These are phyloP conservation scores for Syzygium malaccense DNA, from an alignment of 441 rosid species.

Conservation along the genomic window DNA sequence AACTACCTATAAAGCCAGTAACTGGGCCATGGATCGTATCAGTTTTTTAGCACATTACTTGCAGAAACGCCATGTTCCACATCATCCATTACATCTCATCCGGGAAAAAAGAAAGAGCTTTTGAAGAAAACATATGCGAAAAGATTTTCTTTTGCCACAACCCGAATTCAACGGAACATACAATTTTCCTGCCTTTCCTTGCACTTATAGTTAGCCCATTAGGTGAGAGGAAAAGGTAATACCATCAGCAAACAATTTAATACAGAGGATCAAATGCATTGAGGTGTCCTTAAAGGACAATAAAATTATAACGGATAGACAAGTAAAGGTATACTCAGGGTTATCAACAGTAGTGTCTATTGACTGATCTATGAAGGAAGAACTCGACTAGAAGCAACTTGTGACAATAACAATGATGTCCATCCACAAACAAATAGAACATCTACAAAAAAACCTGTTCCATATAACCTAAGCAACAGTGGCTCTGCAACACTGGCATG, in stretches of 20 bases:
- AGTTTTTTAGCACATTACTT: neutral
- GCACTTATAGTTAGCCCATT: neutral
- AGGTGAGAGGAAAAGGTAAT: neutral
- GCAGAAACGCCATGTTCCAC: neutral
- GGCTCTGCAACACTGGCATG: neutral
- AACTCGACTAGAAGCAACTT: neutral
- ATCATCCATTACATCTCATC: neutral
- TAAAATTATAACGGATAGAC: neutral
- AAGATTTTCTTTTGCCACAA: neutral
- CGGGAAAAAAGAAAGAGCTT: neutral
- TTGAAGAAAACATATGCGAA: neutral
- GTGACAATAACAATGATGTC: neutral
- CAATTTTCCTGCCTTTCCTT: neutral
- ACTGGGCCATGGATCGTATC: neutral
- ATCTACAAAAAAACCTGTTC: neutral
- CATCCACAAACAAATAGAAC: neutral
- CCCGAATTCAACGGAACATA: neutral
- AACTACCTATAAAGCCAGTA: neutral
- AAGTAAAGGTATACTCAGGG: neutral
- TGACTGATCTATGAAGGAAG: neutral
- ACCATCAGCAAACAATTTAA: neutral
- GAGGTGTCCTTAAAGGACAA: neutral
- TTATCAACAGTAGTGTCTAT: neutral
- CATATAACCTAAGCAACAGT: neutral
- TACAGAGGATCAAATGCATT: neutral